Evolutionary conservation across 106 monocot species (phyloP).

Genomic region (Xerophyta viscosa): DNA sequence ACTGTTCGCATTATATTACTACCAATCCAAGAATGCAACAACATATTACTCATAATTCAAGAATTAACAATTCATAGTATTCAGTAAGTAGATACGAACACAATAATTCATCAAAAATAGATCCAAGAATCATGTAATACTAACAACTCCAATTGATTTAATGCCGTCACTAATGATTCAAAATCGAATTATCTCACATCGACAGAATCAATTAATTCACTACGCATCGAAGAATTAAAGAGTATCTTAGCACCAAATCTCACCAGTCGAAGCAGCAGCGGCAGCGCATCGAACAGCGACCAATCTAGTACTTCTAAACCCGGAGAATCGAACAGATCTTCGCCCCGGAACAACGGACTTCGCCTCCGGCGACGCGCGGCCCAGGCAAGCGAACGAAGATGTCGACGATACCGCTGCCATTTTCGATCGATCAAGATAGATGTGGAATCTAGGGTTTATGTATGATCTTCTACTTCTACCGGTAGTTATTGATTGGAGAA

Average conservation of each 20-base stretch:
- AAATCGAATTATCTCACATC: neutral
- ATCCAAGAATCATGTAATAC: too few species aligned
- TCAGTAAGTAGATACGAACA: too few species aligned
- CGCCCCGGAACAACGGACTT: neutral
- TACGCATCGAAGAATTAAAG: neutral
- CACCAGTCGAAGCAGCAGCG: neutral
- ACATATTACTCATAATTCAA: too few species aligned
- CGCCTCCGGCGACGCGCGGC: neutral
- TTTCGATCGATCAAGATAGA: neutral
- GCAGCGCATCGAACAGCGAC: neutral
- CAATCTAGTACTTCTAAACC: neutral
- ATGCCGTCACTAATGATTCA: too few species aligned
- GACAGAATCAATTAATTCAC: neutral
- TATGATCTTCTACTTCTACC: too few species aligned
- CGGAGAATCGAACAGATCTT: neutral
- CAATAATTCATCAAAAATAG: too few species aligned
- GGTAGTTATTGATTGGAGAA: conserved; percentile 1
- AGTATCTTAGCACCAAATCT: neutral
- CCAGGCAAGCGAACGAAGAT: neutral
- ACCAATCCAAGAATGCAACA: too few species aligned
- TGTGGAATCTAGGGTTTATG: neutral
- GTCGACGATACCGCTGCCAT: neutral
- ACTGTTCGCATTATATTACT: too few species aligned
- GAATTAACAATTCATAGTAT: too few species aligned
- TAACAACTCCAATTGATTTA: too few species aligned